Evolutionary conservation across 2,329 filamentous ascomycete genomes (phyloP).

Genomic region (Parafenestella ontariensis): DNA sequence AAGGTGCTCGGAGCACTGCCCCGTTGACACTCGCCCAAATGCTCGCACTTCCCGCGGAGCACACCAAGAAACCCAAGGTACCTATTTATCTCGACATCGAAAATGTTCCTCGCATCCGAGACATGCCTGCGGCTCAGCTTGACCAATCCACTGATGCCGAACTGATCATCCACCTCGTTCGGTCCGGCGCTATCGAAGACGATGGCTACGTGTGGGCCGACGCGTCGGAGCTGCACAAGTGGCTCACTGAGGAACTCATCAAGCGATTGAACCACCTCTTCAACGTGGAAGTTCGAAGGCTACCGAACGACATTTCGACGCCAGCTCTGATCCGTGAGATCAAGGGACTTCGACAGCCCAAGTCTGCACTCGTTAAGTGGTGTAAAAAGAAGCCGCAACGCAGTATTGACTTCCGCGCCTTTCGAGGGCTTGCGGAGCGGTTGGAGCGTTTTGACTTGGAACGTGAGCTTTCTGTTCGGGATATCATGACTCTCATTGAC

Average conservation of each 20-base stretch:
- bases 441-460: neutral
- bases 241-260: neutral
- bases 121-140: neutral
- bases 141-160: neutral
- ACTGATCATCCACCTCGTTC: neutral
- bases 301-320: neutral
- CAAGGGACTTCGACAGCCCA: neutral
- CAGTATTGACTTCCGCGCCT: neutral
- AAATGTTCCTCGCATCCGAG: neutral
- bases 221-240: neutral
- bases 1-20: neutral
- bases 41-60: neutral
- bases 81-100: neutral
- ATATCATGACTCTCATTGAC: neutral
- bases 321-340: neutral
- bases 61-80: neutral
- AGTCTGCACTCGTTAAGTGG: neutral
- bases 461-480: neutral
- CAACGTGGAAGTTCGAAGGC: neutral
- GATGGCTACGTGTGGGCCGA: neutral
- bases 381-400: neutral
- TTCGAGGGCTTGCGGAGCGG: neutral
- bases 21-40: neutral
- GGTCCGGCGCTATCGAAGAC: neutral
- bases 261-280: neutral